Percentiles rank a stretch among this genome's conserved stretches.
Evolutionary conservation across 2,329 filamentous ascomycete genomes (phyloP).

Genomic region (Trichoderma atrobrunneum): DNA sequence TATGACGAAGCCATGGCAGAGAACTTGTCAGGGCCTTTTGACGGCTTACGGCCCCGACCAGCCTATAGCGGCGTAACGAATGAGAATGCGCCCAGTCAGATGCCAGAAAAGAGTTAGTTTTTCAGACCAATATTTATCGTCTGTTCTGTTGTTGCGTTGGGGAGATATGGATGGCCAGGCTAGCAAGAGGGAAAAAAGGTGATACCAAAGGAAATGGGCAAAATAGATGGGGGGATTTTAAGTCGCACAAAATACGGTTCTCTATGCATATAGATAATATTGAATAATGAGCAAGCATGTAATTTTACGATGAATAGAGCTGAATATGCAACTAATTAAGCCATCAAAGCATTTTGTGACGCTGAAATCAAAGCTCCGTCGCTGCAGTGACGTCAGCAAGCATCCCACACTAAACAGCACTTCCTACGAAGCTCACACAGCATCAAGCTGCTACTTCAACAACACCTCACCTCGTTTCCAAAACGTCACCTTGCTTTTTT

Average conservation of each 20-base stretch:
- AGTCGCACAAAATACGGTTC: background rate
- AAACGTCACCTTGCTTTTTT: background rate
- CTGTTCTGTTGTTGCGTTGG: background rate
- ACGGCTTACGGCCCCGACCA: slow-evolving; percentile 58
- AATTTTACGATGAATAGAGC: background rate
- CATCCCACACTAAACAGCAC: background rate
- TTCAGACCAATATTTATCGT: background rate
- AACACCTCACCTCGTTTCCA: background rate
- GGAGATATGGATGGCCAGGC: background rate
- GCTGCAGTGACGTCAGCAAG: slow-evolving; percentile 19
- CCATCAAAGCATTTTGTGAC: background rate
- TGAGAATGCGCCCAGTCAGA: slow-evolving; percentile 55
- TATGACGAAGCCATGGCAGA: slow-evolving; percentile 92
- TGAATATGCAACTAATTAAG: background rate
- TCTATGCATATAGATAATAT: background rate
- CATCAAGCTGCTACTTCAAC: background rate
- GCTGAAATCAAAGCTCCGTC: background rate
- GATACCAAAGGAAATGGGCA: background rate
- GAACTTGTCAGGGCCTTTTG: slow-evolving; percentile 65
- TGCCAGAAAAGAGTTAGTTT: slow-evolving; percentile 38
- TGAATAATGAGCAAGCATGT: background rate
- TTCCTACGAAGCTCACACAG: background rate
- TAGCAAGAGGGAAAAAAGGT: background rate
- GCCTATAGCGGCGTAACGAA: slow-evolving; percentile 65
- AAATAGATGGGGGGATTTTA: background rate